Evolutionary conservation across 2,329 filamentous ascomycete species (phyloP).

Genomic region (Leptographium lundbergii): DNA sequence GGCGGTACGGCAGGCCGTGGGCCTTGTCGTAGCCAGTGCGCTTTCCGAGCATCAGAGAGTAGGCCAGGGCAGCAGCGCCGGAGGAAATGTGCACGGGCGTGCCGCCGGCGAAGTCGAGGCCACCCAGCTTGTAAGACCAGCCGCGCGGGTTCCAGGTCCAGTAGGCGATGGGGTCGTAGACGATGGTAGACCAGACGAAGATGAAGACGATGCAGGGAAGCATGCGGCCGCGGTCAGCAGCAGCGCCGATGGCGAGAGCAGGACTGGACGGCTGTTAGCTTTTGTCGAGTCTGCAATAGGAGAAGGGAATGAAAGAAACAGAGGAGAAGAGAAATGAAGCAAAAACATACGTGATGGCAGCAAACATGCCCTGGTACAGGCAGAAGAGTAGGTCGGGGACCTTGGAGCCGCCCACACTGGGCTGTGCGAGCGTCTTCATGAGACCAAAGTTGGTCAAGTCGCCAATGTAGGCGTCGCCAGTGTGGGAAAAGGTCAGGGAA

Average conservation of each 20-base stretch:
- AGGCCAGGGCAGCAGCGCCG: slow-evolving; percentile 58
- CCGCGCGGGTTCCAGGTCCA: slow-evolving; percentile 68
- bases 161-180: slow-evolving; percentile 63
- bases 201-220: slow-evolving; percentile 52
- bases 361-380: slow-evolving; percentile 83
- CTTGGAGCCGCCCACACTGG: slow-evolving; percentile 57
- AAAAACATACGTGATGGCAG: slow-evolving; percentile 68
- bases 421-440: slow-evolving; percentile 61
- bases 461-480: slow-evolving; percentile 65
- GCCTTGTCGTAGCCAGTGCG: slow-evolving; percentile 49
- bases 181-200: slow-evolving; percentile 58
- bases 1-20: slow-evolving; percentile 51
- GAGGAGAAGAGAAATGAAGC: too few relatives aligned
- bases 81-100: slow-evolving; percentile 66
- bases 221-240: slow-evolving; percentile 48
- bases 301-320: neutral
- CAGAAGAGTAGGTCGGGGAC: slow-evolving; percentile 77
- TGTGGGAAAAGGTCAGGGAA: slow-evolving; percentile 72
- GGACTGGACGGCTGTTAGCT: slow-evolving; percentile 23
- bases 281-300: neutral
- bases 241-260: slow-evolving; percentile 46
- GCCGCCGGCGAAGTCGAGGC: slow-evolving; percentile 63
- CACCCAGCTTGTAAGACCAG: slow-evolving; percentile 56
- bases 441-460: slow-evolving; percentile 73
- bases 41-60: slow-evolving; percentile 61